These are phyloP conservation scores for Abelmoschus esculentus DNA, from an alignment of 345 rosid species.

Conservation along the genomic window DNA sequence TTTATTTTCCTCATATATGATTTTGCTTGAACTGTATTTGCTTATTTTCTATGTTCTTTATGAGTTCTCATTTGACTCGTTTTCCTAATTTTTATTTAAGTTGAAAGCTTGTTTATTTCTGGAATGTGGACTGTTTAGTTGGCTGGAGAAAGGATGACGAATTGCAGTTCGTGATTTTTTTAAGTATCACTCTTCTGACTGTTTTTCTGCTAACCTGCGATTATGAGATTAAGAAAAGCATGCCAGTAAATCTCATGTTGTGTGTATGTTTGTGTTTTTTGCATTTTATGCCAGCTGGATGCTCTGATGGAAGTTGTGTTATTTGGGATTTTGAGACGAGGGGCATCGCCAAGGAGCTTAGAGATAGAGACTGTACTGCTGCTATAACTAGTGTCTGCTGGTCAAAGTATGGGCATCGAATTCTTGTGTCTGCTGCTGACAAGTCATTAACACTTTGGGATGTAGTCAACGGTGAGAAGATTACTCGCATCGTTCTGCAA, in stretches of 20 bases:
- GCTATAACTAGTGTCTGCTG: constrained; percentile 90
- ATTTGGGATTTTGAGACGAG: constrained; percentile 99
- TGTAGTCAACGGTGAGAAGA: constrained; percentile 61
- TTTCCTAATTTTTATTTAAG: not conserved
- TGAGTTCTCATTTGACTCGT: not conserved
- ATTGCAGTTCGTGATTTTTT: not conserved
- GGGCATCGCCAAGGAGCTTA: constrained; percentile 86
- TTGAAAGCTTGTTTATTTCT: no score
- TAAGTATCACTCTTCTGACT: not conserved
- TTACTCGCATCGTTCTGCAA: constrained; percentile 54
- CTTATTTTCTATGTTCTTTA: not conserved
- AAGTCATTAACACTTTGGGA: constrained; percentile 94
- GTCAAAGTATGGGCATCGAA: constrained; percentile 86
- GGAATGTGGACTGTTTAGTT: not conserved
- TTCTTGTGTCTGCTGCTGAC: constrained; percentile 94
- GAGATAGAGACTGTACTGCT: constrained; percentile 61
- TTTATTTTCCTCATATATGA: not conserved
- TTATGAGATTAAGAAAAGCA: not conserved
- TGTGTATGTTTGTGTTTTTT: constrained; percentile 5
- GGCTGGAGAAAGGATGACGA: not conserved
- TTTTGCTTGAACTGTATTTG: not conserved
- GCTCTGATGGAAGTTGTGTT: constrained; percentile 84
- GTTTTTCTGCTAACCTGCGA: not conserved
- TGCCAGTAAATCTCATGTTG: not conserved
- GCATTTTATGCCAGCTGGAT: constrained; percentile 61